phyloP scores from a whole-genome alignment of 352 stramenopile genomes.

The Plasmopara viticola region DNA sequence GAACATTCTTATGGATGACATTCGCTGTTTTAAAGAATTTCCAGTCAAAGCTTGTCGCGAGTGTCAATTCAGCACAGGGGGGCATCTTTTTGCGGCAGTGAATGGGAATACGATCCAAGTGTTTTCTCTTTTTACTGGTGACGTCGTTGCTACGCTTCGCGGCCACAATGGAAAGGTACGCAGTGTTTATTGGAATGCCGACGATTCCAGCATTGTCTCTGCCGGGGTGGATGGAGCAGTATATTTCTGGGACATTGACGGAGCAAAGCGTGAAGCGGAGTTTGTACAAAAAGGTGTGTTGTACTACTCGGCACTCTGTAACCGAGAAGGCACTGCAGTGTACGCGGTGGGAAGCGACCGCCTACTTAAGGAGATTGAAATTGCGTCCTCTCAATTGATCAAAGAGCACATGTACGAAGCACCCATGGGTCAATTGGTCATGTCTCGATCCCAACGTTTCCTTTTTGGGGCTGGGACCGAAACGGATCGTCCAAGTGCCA shows the following conservation, averaged over 20 bases:
- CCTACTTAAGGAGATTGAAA: conserved; percentile 89
- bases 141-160: conserved; percentile 85
- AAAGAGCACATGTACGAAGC: conserved; percentile 78
- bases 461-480: conserved; percentile 87
- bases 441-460: conserved; percentile 79
- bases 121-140: conserved; percentile 89
- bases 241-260: conserved; percentile 91
- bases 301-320: conserved; percentile 85
- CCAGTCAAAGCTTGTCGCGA: conserved; percentile 75
- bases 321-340: conserved; percentile 67
- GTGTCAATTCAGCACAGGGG: conserved; percentile 81
- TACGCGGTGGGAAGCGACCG: conserved; percentile 85
- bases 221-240: conserved; percentile 90
- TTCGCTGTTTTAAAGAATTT: conserved; percentile 81
- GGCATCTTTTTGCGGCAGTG: conserved; percentile 90
- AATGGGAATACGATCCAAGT: conserved; percentile 92
- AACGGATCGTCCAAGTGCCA: conserved; percentile 56
- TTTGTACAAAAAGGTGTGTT: conserved; percentile 91
- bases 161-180: conserved; percentile 92
- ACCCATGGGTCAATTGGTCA: conserved; percentile 76
- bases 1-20: conserved; percentile 91
- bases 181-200: conserved; percentile 79
- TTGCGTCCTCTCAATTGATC: conserved; percentile 64
- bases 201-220: conserved; percentile 84
- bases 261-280: conserved; percentile 87